Evolutionary conservation across 768 basidiomycete genomes (phyloP), one percentile per base, ranked within the genome.

Genomic region (Postia placenta): DNA sequence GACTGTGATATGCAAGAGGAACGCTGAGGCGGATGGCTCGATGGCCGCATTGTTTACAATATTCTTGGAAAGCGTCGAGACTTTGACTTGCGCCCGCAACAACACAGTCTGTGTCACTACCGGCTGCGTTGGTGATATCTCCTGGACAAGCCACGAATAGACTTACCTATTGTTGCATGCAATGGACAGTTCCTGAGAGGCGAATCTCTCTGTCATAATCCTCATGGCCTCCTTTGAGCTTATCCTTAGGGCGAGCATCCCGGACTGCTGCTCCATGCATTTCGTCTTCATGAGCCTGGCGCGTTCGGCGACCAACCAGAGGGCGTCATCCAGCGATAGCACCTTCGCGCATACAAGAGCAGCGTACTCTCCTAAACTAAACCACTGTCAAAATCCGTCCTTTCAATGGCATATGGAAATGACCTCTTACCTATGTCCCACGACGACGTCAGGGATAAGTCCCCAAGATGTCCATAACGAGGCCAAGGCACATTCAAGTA

Each of bases 281-380:
- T 68, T 72, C 39, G 63, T 65, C 17, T 70, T 61, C 67, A 87
- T 80, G 12, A 83, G 64, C n/a, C 73, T 72, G 5, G 75, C 80
- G 37, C 85, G 72, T 37, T 66, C 67, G 2, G 79, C 81, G 35
- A 87, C 73, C 22, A 87, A 61, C 3, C 66, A 62, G 12, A 89
- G 68, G 2, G 80, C 84, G 14, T 75, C 77, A 51, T 75, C 67
- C 15, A 87, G 64, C 0, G 71, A 69, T 12, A 89, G 56, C 1
- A 85, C 78, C 0, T 70, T 75, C 0, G 85, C 79, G n/a, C 73
- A 66, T 15, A 81, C 80, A 35, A 88, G 73, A 9, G 83, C 86
- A 6, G 79, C 80, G 47, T 85, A 88, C 67, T 89, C 87, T 35
- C 87, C 87, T 15, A 89, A 71, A 62, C 87, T 89, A 51, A 25